phyloP scores from a whole-genome alignment of 164 flowering plant genomes.

The Saururus chinensis region DNA sequence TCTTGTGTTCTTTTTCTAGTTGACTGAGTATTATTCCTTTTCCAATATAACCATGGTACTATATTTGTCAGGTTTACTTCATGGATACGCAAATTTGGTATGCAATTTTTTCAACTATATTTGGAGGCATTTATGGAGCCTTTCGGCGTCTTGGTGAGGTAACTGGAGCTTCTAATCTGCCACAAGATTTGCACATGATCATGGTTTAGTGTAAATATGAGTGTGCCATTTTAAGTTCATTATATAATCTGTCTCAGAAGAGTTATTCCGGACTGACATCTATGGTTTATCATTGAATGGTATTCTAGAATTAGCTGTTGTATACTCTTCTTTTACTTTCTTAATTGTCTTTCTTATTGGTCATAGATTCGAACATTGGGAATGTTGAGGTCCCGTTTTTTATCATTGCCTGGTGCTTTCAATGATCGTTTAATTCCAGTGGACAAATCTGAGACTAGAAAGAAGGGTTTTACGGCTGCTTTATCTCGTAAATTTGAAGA shows the following conservation, averaged over 20 bases:
- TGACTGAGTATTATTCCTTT: neutral
- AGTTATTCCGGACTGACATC: neutral
- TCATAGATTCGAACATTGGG: conserved; percentile 87
- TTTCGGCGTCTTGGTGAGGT: conserved; percentile 99
- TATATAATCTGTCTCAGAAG: no score
- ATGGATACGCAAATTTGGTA: conserved; percentile 99
- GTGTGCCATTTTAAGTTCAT: neutral
- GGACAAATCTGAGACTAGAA: conserved; percentile 39
- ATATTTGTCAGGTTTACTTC: conserved; percentile 67
- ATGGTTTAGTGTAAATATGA: neutral
- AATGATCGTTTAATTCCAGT: conserved; percentile 70
- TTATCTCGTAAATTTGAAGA: conserved; percentile 49
- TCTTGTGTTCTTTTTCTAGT: neutral
- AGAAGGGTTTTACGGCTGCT: conserved; percentile 69
- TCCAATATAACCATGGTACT: neutral
- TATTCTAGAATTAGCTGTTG: neutral
- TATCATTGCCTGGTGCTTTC: conserved; percentile 87
- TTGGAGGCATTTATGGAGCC: conserved; percentile 98
- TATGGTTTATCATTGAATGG: neutral
- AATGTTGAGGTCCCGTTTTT: conserved; percentile 86
- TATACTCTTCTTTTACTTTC: no score
- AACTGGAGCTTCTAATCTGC: conserved; percentile 4
- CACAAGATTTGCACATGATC: neutral
- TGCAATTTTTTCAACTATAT: conserved; percentile 91
- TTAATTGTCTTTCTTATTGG: neutral